Evolutionary conservation across 2,329 filamentous ascomycete species (phyloP).

Genomic region (Aspergillus costaricaensis): DNA sequence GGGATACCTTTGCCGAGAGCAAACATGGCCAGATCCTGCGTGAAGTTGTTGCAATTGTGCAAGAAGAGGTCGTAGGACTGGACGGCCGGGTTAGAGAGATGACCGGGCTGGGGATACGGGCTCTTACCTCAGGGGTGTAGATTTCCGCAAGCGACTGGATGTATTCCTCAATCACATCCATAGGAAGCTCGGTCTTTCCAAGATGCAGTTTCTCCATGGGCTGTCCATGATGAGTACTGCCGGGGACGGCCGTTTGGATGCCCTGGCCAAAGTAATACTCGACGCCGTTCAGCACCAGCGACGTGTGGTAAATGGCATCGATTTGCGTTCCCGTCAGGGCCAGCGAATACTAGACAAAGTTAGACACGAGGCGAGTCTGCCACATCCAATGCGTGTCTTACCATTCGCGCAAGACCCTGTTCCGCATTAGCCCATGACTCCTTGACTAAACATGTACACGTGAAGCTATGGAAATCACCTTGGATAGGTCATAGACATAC

Average conservation of each 20-base stretch:
- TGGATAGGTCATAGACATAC: constrained; percentile 76
- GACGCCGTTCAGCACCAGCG: constrained; percentile 77
- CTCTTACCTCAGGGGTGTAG: constrained; percentile 72
- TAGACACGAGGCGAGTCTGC: constrained; percentile 13
- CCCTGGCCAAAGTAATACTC: constrained; percentile 92
- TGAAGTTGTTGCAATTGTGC: constrained; percentile 98
- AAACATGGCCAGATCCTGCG: constrained; percentile 88
- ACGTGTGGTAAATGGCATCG: constrained; percentile 94
- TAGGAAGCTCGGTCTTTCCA: constrained; percentile 74
- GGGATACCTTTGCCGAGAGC: constrained; percentile 87
- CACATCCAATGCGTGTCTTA: constrained; percentile 28
- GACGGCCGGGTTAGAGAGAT: constrained; percentile 13
- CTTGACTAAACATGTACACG: not conserved
- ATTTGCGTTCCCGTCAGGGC: constrained; percentile 69
- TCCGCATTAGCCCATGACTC: constrained; percentile 21
- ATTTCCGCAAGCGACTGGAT: constrained; percentile 78
- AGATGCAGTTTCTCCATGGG: constrained; percentile 76
- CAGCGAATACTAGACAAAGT: constrained; percentile 52
- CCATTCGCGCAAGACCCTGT: constrained; percentile 58
- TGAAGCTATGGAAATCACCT: constrained; percentile 38
- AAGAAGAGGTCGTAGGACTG: constrained; percentile 83
- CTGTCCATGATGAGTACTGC: constrained; percentile 80
- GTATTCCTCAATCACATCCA: constrained; percentile 83
- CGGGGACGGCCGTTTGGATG: constrained; percentile 77
- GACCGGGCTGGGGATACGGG: not conserved